Conservation (phyloP, 805 yeast genomes). For the Wickerhamiella spandovensis region DNA sequence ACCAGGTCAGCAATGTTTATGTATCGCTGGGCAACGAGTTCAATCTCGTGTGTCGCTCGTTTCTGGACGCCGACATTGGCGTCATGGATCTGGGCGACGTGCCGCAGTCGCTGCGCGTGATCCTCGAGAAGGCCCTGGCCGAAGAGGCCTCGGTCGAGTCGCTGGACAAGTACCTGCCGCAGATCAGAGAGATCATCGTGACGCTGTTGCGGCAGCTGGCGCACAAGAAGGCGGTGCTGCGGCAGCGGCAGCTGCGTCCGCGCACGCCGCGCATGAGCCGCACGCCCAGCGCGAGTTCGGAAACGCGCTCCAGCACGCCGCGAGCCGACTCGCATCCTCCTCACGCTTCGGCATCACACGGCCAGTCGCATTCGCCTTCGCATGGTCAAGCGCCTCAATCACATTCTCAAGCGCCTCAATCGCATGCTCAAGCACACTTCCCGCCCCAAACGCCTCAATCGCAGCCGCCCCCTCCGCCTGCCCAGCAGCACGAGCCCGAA, state of each 20-base stretch:
- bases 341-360: no score
- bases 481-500: no score
- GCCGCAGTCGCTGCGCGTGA: constrained; percentile 63
- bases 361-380: no score
- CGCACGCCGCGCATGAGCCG: background rate
- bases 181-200: constrained; percentile 74
- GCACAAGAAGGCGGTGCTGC: constrained; percentile 53
- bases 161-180: constrained; percentile 67
- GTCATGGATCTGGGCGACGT: constrained; percentile 76
- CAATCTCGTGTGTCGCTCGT: constrained; percentile 70
- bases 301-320: background rate
- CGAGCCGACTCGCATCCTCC: no score
- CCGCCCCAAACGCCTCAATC: background rate
- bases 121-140: constrained; percentile 75
- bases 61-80: constrained; percentile 64
- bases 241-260: constrained; percentile 3
- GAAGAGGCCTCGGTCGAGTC: constrained; percentile 75
- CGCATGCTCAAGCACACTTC: background rate
- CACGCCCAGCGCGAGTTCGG: background rate
- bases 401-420: no score
- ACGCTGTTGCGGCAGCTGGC: constrained; percentile 67
- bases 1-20: constrained; percentile 77
- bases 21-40: constrained; percentile 91
- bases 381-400: no score
- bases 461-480: background rate